Conservation (phyloP, 139 green algal genomes). For the Chloropicon primus region DNA sequence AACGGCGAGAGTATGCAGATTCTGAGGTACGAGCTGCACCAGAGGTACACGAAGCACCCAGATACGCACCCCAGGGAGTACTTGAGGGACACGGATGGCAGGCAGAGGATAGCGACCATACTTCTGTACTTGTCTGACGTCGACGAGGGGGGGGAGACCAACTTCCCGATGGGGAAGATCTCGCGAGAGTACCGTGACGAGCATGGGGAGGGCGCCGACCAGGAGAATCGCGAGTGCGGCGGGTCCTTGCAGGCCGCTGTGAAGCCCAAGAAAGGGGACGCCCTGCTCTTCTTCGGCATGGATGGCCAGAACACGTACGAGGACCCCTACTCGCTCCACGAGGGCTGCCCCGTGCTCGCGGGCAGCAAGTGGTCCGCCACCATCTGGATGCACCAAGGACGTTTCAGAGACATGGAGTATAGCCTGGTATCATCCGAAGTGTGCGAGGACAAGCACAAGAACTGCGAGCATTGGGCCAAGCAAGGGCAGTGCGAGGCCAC, state of each 20-base stretch:
- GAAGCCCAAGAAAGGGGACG: slow-evolving; percentile 29
- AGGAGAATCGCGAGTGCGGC: slow-evolving; percentile 2
- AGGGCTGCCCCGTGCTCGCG: slow-evolving; percentile 41
- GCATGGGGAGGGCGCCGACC: background rate
- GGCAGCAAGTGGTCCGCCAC: slow-evolving; percentile 46
- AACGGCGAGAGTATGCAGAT: slow-evolving; percentile 70
- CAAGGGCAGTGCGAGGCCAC: background rate
- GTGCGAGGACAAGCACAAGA: too few species aligned
- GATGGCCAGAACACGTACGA: slow-evolving; percentile 27
- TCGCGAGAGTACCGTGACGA: background rate
- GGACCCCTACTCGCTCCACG: background rate
- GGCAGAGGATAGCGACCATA: slow-evolving; percentile 32
- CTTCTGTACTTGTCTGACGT: background rate
- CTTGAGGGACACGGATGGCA: slow-evolving; percentile 18
- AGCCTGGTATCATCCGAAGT: too few species aligned
- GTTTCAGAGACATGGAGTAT: slow-evolving; percentile 2
- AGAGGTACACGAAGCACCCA: slow-evolving; percentile 75
- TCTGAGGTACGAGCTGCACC: slow-evolving; percentile 55
- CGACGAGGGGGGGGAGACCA: slow-evolving; percentile 1
- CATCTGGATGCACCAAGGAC: slow-evolving; percentile 44
- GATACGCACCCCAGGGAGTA: slow-evolving; percentile 68
- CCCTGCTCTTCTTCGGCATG: slow-evolving; percentile 10
- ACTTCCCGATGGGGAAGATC: slow-evolving; percentile 21
- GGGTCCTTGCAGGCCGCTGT: slow-evolving; percentile 24
- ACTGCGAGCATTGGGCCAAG: too few species aligned